Base-by-base conservation (phyloP, 1,139 yeast species). In the Nakaseomyces sp. region DNA sequence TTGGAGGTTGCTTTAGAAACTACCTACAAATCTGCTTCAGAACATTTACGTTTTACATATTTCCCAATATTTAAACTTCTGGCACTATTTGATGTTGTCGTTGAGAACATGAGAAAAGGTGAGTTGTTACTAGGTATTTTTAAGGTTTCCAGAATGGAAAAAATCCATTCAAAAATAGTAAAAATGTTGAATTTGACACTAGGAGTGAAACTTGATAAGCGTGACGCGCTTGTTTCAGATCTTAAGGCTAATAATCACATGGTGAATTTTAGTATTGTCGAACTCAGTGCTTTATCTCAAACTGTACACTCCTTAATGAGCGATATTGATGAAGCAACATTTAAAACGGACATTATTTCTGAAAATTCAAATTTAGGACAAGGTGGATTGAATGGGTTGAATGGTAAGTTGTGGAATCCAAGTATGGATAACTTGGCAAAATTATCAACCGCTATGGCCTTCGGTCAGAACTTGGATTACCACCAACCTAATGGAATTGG, bases 1-100 rank as follows among this genome's bases (percentile, higher is more conserved):
- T 48, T 60, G 13, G 56, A 57, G 36, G 38, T 43, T 7, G 47
- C 52, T 12, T 35, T 63, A 15, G 57, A 53, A 29, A 45, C 43
- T 12, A 43, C 58, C 24, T 53, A 58, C 41, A 46, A 47, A 13
- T 44, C 54, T 6, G 57, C 56, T 5, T 55, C 64, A 1, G 48
- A 47, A 19, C 47, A 57, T 39, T 47, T 60, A 24, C 53, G 65
- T 45, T 58, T 59, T 39, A 49, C 59, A 2, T 60, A 57, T 41
- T 61, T 56, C 43, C 56, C 65, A 7, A 57, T 55, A 5, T 61
- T 63, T 48, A 61, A 63, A 37, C 51, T 59, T 48, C 42, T 60
- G 17, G 49, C 61, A 4, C 50, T 59, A 43, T 58, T 57, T 46
- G 65, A 63, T 45, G 53, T 56, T 15, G 50, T 62, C 12, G 47